Percentiles rank a stretch among this genome's conserved stretches.
phyloP scores from a whole-genome alignment of 78 protist species.

The Capsaspora owczarzaki region DNA sequence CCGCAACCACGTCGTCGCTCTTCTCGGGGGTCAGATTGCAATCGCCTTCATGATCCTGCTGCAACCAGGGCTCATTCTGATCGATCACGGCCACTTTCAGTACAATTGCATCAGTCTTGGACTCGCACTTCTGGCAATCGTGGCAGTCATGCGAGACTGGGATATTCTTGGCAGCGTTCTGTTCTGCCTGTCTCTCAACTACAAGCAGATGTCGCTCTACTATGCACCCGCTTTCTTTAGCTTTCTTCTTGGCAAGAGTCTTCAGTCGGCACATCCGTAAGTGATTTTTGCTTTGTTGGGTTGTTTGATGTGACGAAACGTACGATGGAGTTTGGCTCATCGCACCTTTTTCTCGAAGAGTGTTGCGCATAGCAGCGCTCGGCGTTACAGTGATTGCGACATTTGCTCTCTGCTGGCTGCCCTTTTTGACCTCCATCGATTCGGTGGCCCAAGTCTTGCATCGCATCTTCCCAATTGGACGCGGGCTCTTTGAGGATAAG shows the following conservation, averaged over 20 bases:
- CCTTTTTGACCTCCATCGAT: conserved; percentile 22
- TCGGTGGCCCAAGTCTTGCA: conserved; percentile 27
- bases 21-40: too few species aligned
- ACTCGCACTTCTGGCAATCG: conserved; percentile 33
- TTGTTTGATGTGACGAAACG: not conserved
- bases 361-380: conserved; percentile 7
- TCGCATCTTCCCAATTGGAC: conserved; percentile 77
- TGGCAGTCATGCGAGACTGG: not conserved
- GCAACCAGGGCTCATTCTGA: conserved; percentile 69
- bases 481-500: conserved; percentile 91
- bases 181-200: conserved; percentile 60
- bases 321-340: not conserved
- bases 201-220: conserved; percentile 85
- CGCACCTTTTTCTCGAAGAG: not conserved
- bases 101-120: conserved; percentile 79
- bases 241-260: conserved; percentile 31
- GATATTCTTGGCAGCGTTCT: conserved; percentile 27
- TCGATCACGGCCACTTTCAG: conserved; percentile 96
- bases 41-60: conserved; percentile 28
- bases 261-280: not conserved
- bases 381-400: conserved; percentile 31
- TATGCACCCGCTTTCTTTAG: conserved; percentile 74
- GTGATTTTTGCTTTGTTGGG: too few species aligned
- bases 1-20: too few species aligned
- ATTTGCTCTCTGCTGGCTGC: conserved; percentile 59